Evolutionary conservation across 2,329 filamentous ascomycete genomes (phyloP).

Genomic region (Grosmannia penicillata): DNA sequence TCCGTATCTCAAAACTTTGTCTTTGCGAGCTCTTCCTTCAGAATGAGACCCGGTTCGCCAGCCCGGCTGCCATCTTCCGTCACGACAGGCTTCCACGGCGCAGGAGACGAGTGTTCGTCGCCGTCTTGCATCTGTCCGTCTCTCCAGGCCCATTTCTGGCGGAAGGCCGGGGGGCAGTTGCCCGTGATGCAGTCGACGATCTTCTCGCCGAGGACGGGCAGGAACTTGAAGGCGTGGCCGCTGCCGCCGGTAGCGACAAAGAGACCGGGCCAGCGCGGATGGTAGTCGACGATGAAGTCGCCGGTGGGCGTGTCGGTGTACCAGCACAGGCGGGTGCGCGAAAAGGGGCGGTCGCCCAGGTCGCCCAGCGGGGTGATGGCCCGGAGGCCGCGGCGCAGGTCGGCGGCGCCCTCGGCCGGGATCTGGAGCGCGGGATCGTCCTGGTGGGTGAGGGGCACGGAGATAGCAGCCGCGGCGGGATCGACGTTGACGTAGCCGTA

Average conservation of each 20-base stretch:
- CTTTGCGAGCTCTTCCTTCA: conserved; percentile 27
- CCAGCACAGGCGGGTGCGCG: conserved; percentile 54
- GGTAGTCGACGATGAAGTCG: conserved; percentile 57
- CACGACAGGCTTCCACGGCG: conserved; percentile 22
- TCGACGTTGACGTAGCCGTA: conserved; percentile 50
- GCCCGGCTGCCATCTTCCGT: conserved; percentile 40
- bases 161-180: conserved; percentile 32
- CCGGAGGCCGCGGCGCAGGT: conserved; percentile 44
- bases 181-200: conserved; percentile 40
- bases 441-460: conserved; percentile 30
- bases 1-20: no score
- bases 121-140: conserved; percentile 18
- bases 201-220: conserved; percentile 50
- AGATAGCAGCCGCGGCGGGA: conserved; percentile 22
- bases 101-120: conserved; percentile 9
- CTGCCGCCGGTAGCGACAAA: conserved; percentile 50
- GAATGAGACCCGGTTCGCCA: conserved; percentile 28
- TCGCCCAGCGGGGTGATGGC: conserved; percentile 43
- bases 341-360: conserved; percentile 45
- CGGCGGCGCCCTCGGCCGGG: conserved; percentile 44
- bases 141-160: conserved; percentile 49
- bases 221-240: conserved; percentile 55
- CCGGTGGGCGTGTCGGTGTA: conserved; percentile 60
- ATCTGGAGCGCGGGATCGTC: conserved; percentile 33
- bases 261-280: conserved; percentile 43